Base-by-base conservation (phyloP, 208 protist species). In the Trypanosomatidae sp. region DNA sequence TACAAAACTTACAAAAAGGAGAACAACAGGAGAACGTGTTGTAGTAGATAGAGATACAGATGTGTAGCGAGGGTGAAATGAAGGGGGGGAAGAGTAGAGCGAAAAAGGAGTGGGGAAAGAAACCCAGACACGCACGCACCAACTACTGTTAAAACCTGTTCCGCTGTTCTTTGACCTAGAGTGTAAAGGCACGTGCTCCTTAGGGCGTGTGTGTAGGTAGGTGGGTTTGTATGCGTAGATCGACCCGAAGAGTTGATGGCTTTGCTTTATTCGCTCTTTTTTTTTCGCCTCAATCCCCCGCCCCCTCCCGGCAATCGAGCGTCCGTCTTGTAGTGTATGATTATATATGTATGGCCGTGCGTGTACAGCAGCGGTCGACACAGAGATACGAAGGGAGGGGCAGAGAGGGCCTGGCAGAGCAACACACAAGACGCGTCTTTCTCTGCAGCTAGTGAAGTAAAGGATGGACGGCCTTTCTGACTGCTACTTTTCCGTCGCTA, bases 151-250 rank as follows among this genome's bases (percentile, higher is more conserved):
- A 12, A 62, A 62, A 33, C 3, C 15, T 41, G 33, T 41, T 19
- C 58, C 12, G 3, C 17, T 41, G 25, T 3, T 62, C 30, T 19
- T 62, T 36, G 30, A 2, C 17, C 30, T 39, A 17, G 30, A 22
- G 58, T 59, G 6, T 3, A 25, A 13, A 36, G 33, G 17, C 12
- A 25, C 1, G 6, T 39, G 15, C 41, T 13, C 22, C 58, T 17
- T 22, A 19, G 33, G 25, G 58, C 28, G 12, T 59, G 55, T 50
- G 47, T 25, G 30, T 28, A 60, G 17, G 50, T 58, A 30, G 8
- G 28, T 59, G 52, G 2, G 6, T 62, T 49, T 72, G 41, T 30
- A 71, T 70, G n/a, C 12, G 65, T 36, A 72, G 30, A 33, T 62
- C 46, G 8, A 15, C 25, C 52, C 25, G 12, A 2, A 25, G 53